Conservation (phyloP, 345 rosid genomes). For the Hirschfeldia incana region DNA sequence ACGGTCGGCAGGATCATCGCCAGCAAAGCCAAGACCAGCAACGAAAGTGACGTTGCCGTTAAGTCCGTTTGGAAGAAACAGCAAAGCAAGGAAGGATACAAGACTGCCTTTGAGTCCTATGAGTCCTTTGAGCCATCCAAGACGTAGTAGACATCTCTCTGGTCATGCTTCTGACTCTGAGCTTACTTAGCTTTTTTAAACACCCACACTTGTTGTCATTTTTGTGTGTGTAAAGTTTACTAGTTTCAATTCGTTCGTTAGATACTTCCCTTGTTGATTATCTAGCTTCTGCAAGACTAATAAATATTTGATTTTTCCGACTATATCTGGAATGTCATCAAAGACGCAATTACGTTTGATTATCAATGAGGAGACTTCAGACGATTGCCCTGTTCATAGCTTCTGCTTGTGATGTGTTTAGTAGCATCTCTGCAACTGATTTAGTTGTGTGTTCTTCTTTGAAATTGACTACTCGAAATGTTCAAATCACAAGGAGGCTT, state of each 20-base stretch:
- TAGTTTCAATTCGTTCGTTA: conserved; percentile 3
- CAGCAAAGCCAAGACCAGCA: conserved; percentile 31
- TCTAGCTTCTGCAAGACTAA: background rate
- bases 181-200: conserved; percentile 5
- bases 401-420: too few relatives aligned
- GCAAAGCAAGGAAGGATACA: conserved; percentile 33
- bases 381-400: conserved; percentile 5
- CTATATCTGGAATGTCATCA: conserved; percentile 18
- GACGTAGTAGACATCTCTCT: conserved; percentile 42
- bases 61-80: conserved; percentile 44
- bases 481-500: conserved; percentile 44
- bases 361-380: conserved; percentile 45
- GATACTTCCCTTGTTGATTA: background rate
- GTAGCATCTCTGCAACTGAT: too few relatives aligned
- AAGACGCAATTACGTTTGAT: conserved; percentile 39
- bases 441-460: too few relatives aligned
- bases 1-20: conserved; percentile 31
- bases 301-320: background rate
- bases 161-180: conserved; percentile 46
- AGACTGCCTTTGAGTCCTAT: conserved; percentile 33
- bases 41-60: conserved; percentile 30
- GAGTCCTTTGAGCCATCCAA: conserved; percentile 39
- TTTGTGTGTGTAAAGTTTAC: background rate
- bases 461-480: too few relatives aligned
- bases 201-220: background rate